Percentiles rank a stretch among this genome's conserved stretches.
Conservation (phyloP, 2,329 filamentous ascomycete genomes). For the Ophiocordyceps robertsii region DNA sequence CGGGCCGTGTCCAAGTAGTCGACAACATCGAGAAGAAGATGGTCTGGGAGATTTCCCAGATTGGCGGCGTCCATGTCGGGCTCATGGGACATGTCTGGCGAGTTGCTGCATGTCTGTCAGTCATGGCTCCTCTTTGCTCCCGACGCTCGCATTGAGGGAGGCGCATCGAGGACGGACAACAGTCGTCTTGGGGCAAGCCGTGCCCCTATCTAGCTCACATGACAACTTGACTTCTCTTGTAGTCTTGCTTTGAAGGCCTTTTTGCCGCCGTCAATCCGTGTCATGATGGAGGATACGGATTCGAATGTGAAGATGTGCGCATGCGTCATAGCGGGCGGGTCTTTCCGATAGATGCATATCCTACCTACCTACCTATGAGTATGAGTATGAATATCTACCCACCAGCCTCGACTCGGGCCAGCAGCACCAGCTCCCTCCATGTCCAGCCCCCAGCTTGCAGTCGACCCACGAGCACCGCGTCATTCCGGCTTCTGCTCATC, state of each 20-base stretch:
- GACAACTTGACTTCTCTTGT: neutral
- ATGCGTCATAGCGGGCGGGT: slow-evolving; percentile 4
- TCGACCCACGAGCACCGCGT: no score
- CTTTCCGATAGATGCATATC: slow-evolving; percentile 2
- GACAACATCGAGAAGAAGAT: slow-evolving; percentile 35
- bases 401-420: no score
- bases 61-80: slow-evolving; percentile 11
- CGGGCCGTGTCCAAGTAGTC: slow-evolving; percentile 32
- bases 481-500: no score
- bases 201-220: neutral
- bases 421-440: no score
- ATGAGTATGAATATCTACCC: no score
- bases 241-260: neutral
- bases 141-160: neutral
- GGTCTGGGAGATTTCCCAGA: slow-evolving; percentile 32
- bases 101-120: neutral
- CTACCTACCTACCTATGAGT: neutral
- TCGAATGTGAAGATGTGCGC: neutral
- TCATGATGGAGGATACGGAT: no score
- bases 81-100: neutral
- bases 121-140: neutral
- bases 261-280: no score
- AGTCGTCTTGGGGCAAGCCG: neutral
- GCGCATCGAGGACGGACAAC: neutral
- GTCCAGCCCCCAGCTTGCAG: no score